These are phyloP conservation scores for Steccherinum ochraceum DNA, from an alignment of 768 basidiomycete species.

Conservation along the genomic window DNA sequence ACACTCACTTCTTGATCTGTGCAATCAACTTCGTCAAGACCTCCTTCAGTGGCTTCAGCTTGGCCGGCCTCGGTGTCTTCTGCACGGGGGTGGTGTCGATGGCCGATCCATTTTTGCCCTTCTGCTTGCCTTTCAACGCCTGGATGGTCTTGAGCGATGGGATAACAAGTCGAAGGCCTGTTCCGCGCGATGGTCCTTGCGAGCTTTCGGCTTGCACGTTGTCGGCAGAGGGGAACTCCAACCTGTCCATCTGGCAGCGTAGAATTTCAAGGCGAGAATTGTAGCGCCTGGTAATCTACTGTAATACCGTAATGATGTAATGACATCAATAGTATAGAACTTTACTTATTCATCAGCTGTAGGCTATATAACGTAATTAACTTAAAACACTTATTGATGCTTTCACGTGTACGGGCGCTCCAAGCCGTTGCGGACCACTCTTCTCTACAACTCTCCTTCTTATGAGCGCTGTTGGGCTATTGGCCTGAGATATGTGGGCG, in stretches of 20 bases:
- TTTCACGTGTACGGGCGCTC: too few species aligned
- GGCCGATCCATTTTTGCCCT: slow-evolving; percentile 23
- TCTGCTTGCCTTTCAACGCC: slow-evolving; percentile 47
- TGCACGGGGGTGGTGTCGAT: slow-evolving; percentile 24
- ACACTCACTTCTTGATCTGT: slow-evolving; percentile 68
- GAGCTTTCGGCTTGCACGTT: slow-evolving; percentile 17
- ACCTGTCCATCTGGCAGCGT: background rate
- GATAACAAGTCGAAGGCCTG: slow-evolving; percentile 59
- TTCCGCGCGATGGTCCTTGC: slow-evolving; percentile 19
- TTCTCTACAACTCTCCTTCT: too few species aligned
- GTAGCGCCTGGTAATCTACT: background rate
- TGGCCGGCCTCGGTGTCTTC: slow-evolving; percentile 49
- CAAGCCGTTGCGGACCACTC: too few species aligned
- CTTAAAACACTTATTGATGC: too few species aligned
- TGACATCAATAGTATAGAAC: too few species aligned
- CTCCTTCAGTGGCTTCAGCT: slow-evolving; percentile 76
- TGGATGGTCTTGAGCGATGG: slow-evolving; percentile 61
- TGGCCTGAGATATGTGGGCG: too few species aligned
- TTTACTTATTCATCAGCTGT: too few species aligned
- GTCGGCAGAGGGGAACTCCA: background rate
- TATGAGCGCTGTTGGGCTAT: too few species aligned
- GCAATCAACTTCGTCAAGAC: slow-evolving; percentile 59
- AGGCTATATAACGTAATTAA: too few species aligned
- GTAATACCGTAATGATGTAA: too few species aligned
- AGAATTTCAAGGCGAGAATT: background rate